Conservation (phyloP, 2,329 filamentous ascomycete genomes). For the Lasiodiplodia sp. region DNA sequence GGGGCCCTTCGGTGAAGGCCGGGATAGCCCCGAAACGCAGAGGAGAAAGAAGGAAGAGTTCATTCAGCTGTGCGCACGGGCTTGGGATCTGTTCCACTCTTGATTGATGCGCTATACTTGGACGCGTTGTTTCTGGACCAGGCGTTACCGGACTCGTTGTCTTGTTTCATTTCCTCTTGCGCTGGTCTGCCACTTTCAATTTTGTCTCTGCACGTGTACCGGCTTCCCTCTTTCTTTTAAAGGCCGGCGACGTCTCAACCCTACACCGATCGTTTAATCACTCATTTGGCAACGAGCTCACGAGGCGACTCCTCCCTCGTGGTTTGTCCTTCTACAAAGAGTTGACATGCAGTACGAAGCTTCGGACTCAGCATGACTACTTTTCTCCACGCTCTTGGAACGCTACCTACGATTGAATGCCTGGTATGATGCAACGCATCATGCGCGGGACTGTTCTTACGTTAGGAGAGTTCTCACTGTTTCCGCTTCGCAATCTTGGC, state of each 20-base stretch:
- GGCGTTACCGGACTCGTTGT: slow-evolving; percentile 15
- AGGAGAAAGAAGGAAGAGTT: slow-evolving; percentile 93
- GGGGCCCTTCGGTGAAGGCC: slow-evolving; percentile 78
- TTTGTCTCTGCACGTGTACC: background rate
- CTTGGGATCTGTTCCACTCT: slow-evolving; percentile 97
- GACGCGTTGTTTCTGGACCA: slow-evolving; percentile 9
- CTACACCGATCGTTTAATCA: slow-evolving; percentile 26
- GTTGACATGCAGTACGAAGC: slow-evolving; percentile 3
- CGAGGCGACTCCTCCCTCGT: slow-evolving; percentile 2
- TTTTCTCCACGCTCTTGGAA: slow-evolving; percentile 13
- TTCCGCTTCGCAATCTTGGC: slow-evolving; percentile 22
- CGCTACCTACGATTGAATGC: slow-evolving; percentile 25
- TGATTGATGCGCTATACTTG: slow-evolving; percentile 46
- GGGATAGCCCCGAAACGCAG: slow-evolving; percentile 83
- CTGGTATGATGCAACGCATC: slow-evolving; percentile 26
- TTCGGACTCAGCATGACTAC: slow-evolving; percentile 1
- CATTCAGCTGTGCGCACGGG: slow-evolving; percentile 80
- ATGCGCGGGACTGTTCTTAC: slow-evolving; percentile 22
- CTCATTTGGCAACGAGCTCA: slow-evolving; percentile 13
- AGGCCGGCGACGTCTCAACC: slow-evolving; percentile 19
- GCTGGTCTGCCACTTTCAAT: slow-evolving; percentile 24
- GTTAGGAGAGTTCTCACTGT: slow-evolving; percentile 8
- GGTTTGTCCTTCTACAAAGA: slow-evolving; percentile 14
- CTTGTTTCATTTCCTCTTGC: background rate
- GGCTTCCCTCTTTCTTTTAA: slow-evolving; percentile 23